phyloP scores from a whole-genome alignment of 1,284 basidiomycete genomes.

The Meripilus lineatus region DNA sequence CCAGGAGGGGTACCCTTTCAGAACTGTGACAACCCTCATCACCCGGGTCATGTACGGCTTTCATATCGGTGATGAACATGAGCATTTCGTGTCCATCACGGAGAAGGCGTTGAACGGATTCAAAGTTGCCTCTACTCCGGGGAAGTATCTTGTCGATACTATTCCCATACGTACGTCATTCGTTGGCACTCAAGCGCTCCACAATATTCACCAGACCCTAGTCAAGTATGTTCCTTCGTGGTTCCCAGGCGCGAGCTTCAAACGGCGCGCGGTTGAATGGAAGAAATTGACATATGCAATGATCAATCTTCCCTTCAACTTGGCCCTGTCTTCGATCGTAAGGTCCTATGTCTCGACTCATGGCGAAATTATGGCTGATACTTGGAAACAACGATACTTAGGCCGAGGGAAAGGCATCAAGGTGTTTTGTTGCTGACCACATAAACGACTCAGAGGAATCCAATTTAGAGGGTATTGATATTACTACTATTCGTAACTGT shows the following conservation, averaged over 20 bases:
- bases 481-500: not conserved
- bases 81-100: slow-evolving; percentile 4
- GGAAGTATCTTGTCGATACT: slow-evolving; percentile 6
- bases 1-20: too few relatives aligned
- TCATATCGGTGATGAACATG: slow-evolving; percentile 4
- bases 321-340: slow-evolving; percentile 25
- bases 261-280: slow-evolving; percentile 41
- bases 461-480: too few relatives aligned
- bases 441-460: too few relatives aligned
- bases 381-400: too few relatives aligned
- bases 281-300: slow-evolving; percentile 22
- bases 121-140: slow-evolving; percentile 1
- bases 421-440: not conserved
- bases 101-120: slow-evolving; percentile 7
- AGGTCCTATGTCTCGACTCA: slow-evolving; percentile 9
- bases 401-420: not conserved
- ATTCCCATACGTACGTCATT: slow-evolving; percentile 7
- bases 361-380: not conserved
- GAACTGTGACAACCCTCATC: slow-evolving; percentile 7
- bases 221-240: slow-evolving; percentile 40
- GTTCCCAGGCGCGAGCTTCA: slow-evolving; percentile 45
- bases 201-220: slow-evolving; percentile 5
- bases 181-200: not conserved
- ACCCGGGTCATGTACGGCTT: slow-evolving; percentile 11
- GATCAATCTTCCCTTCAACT: slow-evolving; percentile 30